Evolutionary conservation across 768 basidiomycete species (phyloP).

Genomic region (Tricholoma matsutake): DNA sequence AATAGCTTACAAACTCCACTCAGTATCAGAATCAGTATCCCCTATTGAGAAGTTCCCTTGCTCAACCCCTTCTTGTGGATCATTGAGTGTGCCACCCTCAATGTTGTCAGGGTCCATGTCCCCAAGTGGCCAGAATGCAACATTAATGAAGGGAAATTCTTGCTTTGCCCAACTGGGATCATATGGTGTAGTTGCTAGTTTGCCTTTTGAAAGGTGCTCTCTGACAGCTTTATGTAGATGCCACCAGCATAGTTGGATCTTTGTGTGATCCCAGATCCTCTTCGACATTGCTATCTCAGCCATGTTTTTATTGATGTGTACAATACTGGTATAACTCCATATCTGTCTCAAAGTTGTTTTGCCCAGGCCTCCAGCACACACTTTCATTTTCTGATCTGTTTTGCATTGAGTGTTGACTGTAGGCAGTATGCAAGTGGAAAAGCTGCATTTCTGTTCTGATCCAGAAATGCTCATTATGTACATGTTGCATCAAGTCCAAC

Average conservation of each 20-base stretch:
- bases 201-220: no score
- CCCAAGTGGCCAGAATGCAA: background rate
- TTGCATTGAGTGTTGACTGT: conserved; percentile 20
- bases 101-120: background rate
- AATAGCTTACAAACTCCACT: no score
- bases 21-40: no score
- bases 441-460: background rate
- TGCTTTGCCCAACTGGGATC: no score
- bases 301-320: no score
- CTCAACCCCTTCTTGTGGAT: background rate
- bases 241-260: no score
- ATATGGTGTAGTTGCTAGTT: no score
- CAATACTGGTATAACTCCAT: conserved; percentile 11
- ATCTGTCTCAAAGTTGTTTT: conserved; percentile 9
- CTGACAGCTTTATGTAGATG: no score
- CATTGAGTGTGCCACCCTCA: background rate
- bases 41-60: no score
- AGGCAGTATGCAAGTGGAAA: background rate
- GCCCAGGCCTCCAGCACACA: conserved; percentile 17
- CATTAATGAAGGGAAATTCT: background rate
- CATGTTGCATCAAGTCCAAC: conserved; percentile 23
- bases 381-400: conserved; percentile 16
- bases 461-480: conserved; percentile 3
- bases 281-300: no score
- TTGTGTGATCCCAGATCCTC: no score